Base-by-base conservation (phyloP, 2,329 filamentous ascomycete species). In the Trichoderma pleuroti region DNA sequence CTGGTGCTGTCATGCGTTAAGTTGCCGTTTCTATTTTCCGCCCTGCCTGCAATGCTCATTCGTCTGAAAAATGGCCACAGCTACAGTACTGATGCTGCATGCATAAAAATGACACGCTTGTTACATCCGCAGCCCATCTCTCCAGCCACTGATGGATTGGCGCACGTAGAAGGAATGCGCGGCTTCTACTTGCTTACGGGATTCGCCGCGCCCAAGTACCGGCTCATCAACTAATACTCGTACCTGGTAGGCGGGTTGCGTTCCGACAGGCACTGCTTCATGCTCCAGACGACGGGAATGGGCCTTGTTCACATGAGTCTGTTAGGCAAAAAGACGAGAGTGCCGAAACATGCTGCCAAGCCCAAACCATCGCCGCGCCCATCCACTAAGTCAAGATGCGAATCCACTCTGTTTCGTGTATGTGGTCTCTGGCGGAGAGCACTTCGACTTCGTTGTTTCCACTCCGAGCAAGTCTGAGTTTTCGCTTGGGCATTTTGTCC, bases 391-490 rank as follows among this genome's bases (percentile, higher is more conserved):
- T 60, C 18, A 34, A 68, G 65, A 68, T 59, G 54, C 52, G 65
- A 59, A 68, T 60, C 65, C 65, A 68, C 65, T 59, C 36, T 68
- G 65, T 68, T 68, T 68, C 65, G 65, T 68, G 65, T 68, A 59
- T 59, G 65, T 68, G 54, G 65, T 60, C 65, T 68, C 36, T 21
- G 65, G 65, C 65, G 65, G 52, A 67, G 52, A 56, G 61, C 26
- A 57, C 63, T 28, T 26, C 34, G 21, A 59, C 63, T 57, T 57
- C 54, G 59, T 46, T 26, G 26, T 60, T 59, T 56, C 64, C 54
- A 46, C 39, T 18, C 54, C 6, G 32, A 34, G 18, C 26, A 60
- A n/a, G 63, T 34, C 65, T 60, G 65, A 24, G 30, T 49, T 68
- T 68, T 59, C 34, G 39, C 65, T 34, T 49, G 34, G 18, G 36